A percentile compares a stretch with the other conserved stretches of the same genome.
Evolutionary conservation across 208 protist species (phyloP).

Genomic region (Naegleria fowleri): DNA sequence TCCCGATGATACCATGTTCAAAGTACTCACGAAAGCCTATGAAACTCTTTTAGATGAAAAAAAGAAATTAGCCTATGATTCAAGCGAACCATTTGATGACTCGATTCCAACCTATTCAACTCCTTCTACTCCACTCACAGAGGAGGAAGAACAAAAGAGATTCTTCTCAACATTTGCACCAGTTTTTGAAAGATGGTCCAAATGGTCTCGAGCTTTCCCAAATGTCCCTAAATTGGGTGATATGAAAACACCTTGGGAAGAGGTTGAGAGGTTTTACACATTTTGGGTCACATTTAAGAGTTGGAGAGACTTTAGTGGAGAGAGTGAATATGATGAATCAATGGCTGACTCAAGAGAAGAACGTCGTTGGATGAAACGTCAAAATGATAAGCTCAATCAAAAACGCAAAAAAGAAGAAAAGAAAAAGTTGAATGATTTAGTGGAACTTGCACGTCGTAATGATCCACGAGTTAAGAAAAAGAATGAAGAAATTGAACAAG

Average conservation of each 20-base stretch:
- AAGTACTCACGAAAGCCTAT: conserved; percentile 81
- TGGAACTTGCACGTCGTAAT: conserved; percentile 74
- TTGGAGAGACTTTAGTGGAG: conserved; percentile 89
- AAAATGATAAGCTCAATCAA: conserved; percentile 80
- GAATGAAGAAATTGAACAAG: conserved; percentile 59
- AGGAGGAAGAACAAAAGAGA: not conserved
- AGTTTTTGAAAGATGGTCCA: not conserved
- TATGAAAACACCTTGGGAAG: conserved; percentile 54
- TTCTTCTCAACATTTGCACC: not conserved
- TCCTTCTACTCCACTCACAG: not conserved
- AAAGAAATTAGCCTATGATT: conserved; percentile 77
- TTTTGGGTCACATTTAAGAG: conserved; percentile 85
- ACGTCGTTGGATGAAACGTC: conserved; percentile 89
- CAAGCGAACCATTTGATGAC: conserved; percentile 84
- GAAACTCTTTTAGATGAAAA: conserved; percentile 81
- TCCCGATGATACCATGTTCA: conserved; percentile 74
- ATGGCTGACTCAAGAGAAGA: conserved; percentile 87
- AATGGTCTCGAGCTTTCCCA: conserved; percentile 35
- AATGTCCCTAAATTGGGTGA: conserved; percentile 64
- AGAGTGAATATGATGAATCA: conserved; percentile 81
- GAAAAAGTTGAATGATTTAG: conserved; percentile 70
- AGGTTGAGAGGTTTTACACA: conserved; percentile 85
- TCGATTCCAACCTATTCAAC: conserved; percentile 60
- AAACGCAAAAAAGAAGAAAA: conserved; percentile 75
- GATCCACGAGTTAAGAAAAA: conserved; percentile 81